Base-by-base conservation (phyloP, 2,329 filamentous ascomycete genomes). In the Hymenoscyphus occultus region DNA sequence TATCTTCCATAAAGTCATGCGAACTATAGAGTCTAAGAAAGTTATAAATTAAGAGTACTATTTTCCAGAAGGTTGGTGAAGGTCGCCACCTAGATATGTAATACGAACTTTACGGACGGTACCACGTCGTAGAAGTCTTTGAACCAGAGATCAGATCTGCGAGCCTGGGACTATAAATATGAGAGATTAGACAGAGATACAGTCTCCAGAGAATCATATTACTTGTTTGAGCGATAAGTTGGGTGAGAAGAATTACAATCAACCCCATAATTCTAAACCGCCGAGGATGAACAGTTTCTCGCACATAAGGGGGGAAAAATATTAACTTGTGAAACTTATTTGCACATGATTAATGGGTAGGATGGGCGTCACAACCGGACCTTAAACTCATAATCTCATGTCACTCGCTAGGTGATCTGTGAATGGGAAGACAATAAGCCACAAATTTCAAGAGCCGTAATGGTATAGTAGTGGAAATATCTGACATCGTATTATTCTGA, bases 1-100 rank as follows among this genome's bases (percentile, higher is more conserved):
- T 2, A 76, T 60, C 54, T 77, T 73, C 4, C 69, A 40, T 1
- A 74, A 74, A 56, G 74, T 76, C 56, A 76, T 72, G 1, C 74
- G 66, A 2, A 77, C 69, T 40, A 77, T 74, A 3, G 74, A 74
- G 1, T 79, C 75, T 65, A 48, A 14, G n/a, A 14, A 10, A 28
- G 4, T 14, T 57, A 13, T 42, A 22, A 42, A 12, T 5, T 59
- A 5, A 59, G 56, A 10, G 9, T 45, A n/a, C 6, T 35, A 5
- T 10, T n/a, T 35, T 6, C 3, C 16, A 14, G 31, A 13, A 5
- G 10, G 1, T 12, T 14, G 14, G 19, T 68, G 64, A 22, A 68
- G 16, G 1, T 60, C 14, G 45, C 64, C 32, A 12, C 28, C 28
- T 28, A 28, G 28, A 62, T 67, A 31, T 61, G 48, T n/a, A 63